Base-by-base conservation (phyloP, 805 yeast species). In the Lipomyces sp. region DNA sequence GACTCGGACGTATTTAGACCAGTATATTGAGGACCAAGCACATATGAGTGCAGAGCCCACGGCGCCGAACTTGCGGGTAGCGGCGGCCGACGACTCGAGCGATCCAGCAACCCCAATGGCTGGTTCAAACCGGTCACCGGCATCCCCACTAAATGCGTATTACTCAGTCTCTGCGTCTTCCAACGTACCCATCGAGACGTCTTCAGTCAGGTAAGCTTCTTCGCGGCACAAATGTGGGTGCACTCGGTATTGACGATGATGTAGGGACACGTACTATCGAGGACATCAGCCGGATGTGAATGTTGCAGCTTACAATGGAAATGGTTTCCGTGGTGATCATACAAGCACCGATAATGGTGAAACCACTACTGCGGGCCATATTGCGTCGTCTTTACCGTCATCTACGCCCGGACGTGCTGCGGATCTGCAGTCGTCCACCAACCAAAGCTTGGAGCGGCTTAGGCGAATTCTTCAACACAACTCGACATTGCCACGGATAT, bases 391-490 rank as follows among this genome's bases (percentile, higher is more conserved):
- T 42, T 42, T 42, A 8, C 15, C 24, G 48, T 42, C 48, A 5
- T n/a, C 48, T 42, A 42, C 48, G n/a, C 48, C 48, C 24, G 29
- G 48, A 42, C 48, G 7, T 10, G 15, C 48, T 42, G 15, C 48
- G 15, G 54, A 32, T 32, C n/a, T 51, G 32, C 60, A 57, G n/a
- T 13, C 35, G 6, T 60, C 63, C 29, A 15, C 57, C n/a, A 48
- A 60, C 7, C 35, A 53, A n/a, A 60, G 37, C 24, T 10, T 60
- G 8, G 63, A 60, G 35, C 39, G 63, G 29, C 51, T 60, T 7
- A 24, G 62, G 29, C 33, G 63, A 24, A 48, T 60, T 13, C 63
- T 60, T 15, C 63, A 35, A 13, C 63, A 54, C 48, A 60, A 60
- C 51, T 34, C 63, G 24, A n/a, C 63, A 3, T 11, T 39, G 13